These are phyloP conservation scores for Gyrodon lividus DNA, from an alignment of 768 basidiomycete genomes.

Conservation along the genomic window DNA sequence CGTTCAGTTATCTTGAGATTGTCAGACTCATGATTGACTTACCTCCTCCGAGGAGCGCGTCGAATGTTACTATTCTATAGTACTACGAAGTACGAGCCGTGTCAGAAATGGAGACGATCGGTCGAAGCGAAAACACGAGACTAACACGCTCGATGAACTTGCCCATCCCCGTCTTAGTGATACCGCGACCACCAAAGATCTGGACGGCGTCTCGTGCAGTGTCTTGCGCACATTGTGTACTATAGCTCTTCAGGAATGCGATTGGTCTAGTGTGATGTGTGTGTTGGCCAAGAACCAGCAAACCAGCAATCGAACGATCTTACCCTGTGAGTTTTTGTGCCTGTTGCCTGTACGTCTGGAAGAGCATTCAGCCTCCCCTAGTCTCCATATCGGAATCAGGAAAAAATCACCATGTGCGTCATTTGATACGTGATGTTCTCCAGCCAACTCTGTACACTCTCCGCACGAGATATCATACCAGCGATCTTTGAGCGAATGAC, in stretches of 20 bases:
- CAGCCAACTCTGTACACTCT: conserved; percentile 82
- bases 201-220: conserved; percentile 77
- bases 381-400: neutral
- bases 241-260: conserved; percentile 75
- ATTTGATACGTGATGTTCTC: conserved; percentile 88
- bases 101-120: conserved; percentile 13
- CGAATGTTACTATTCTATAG: conserved; percentile 33
- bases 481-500: conserved; percentile 89
- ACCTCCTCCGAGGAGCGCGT: conserved; percentile 67
- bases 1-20: neutral
- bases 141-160: conserved; percentile 53
- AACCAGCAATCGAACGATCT: conserved; percentile 9
- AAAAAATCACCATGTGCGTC: conserved; percentile 63
- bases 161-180: conserved; percentile 77
- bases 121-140: neutral
- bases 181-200: conserved; percentile 84
- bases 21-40: conserved; percentile 6
- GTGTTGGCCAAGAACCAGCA: neutral
- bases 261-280: conserved; percentile 51
- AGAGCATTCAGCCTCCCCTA: conserved; percentile 2
- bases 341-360: conserved; percentile 68
- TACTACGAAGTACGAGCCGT: conserved; percentile 20
- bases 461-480: conserved; percentile 82
- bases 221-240: conserved; percentile 73
- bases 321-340: conserved; percentile 72